Conservation (phyloP, 352 stramenopile species). For the Achlya hypogyna region DNA sequence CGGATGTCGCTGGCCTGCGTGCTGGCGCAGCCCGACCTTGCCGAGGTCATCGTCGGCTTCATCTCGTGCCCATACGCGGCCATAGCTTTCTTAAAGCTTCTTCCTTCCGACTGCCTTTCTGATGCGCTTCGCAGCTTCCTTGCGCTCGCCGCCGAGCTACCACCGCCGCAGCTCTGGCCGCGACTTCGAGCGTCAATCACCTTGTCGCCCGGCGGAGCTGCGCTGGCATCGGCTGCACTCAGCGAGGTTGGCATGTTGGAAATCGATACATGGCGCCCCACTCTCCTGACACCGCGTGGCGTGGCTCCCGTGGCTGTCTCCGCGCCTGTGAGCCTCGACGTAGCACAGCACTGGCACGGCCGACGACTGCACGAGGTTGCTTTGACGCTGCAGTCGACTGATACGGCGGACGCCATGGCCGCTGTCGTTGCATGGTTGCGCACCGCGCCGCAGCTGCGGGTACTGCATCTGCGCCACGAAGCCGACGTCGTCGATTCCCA, state of each 20-base stretch:
- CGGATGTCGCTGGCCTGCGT: not conserved
- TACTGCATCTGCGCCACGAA: not conserved
- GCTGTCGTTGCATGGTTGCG: not conserved
- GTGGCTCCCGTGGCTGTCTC: too few relatives aligned
- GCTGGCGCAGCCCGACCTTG: not conserved
- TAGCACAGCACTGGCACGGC: not conserved
- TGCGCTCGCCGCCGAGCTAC: not conserved
- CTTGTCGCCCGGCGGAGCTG: not conserved
- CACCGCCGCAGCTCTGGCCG: not conserved
- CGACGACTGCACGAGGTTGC: not conserved
- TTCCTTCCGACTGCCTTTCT: not conserved
- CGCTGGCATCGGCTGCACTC: not conserved
- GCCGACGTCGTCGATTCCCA: not conserved
- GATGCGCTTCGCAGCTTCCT: not conserved
- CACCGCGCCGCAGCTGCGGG: not conserved
- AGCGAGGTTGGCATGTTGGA: not conserved
- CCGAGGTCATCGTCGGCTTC: not conserved
- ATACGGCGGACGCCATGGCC: not conserved
- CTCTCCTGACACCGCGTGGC: not conserved
- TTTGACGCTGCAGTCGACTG: not conserved
- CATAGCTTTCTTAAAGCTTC: not conserved
- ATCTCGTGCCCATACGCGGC: not conserved
- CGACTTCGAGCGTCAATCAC: not conserved
- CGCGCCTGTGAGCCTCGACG: not conserved
- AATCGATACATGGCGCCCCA: not conserved